Conservation (phyloP, 805 yeast species). For the Yarrowia sp. region DNA sequence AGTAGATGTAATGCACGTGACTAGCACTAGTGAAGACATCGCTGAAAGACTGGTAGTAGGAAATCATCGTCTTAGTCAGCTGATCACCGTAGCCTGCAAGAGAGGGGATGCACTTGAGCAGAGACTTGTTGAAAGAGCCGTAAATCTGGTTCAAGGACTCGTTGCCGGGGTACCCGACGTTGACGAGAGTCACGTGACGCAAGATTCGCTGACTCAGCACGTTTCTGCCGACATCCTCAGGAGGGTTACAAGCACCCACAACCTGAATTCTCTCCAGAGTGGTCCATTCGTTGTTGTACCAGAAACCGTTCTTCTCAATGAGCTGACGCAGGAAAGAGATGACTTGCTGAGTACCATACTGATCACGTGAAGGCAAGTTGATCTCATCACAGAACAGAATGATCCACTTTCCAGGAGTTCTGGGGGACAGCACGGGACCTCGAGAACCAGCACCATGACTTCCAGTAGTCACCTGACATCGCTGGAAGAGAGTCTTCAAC, state of each 20-base stretch:
- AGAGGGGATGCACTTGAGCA: slow-evolving; percentile 66
- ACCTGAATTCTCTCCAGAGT: slow-evolving; percentile 67
- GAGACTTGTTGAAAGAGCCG: slow-evolving; percentile 60
- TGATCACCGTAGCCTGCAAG: slow-evolving; percentile 60
- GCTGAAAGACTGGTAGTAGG: slow-evolving; percentile 56
- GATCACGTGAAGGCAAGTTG: slow-evolving; percentile 77
- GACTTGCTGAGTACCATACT: slow-evolving; percentile 74
- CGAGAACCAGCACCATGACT: slow-evolving; percentile 52
- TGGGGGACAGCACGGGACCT: slow-evolving; percentile 60
- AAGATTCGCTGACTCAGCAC: slow-evolving; percentile 65
- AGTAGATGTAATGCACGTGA: slow-evolving; percentile 72
- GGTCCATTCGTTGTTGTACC: slow-evolving; percentile 76
- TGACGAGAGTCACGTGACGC: slow-evolving; percentile 67
- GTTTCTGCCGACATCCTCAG: slow-evolving; percentile 78
- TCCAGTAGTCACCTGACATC: slow-evolving; percentile 61
- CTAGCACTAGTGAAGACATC: slow-evolving; percentile 10
- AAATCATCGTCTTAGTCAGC: slow-evolving; percentile 70
- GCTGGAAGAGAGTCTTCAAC: slow-evolving; percentile 70
- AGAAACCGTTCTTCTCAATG: slow-evolving; percentile 76
- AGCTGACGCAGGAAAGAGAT: slow-evolving; percentile 77
- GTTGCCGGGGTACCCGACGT: slow-evolving; percentile 79
- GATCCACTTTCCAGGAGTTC: slow-evolving; percentile 67
- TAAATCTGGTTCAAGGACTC: slow-evolving; percentile 73
- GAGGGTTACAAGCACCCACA: slow-evolving; percentile 96
- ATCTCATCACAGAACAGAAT: slow-evolving; percentile 92